Base-by-base conservation (phyloP, 306 rosid species). In the Ormosia emarginata region DNA sequence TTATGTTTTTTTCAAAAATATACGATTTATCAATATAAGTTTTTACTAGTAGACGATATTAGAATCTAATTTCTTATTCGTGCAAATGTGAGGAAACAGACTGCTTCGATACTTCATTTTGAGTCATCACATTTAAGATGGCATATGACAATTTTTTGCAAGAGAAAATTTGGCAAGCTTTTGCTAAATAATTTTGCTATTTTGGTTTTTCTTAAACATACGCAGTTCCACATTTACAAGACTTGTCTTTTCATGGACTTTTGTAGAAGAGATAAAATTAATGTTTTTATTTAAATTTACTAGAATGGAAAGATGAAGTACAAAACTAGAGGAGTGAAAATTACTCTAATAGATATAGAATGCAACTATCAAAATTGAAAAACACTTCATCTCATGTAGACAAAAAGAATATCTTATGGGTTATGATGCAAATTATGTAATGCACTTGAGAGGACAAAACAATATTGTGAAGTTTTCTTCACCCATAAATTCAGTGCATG, bases 381-480 rank as follows among this genome's bases (percentile, higher is more conserved):
- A 50, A n/a, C n/a, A n/a, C 67, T 75, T 64, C 36, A 47, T 75
- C 70, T 5, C 71, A 30, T 2, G 67, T 1, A 64, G 67, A 79
- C 82, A 67, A 43, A 43, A 67, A 44, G 68, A 68, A 79, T 68
- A 79, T 56, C 36, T 68, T 10, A 34, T 5, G 58, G 40, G 44
- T 67, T 53, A 67, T 5, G 14, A 49, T 40, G 47, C 67, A 30
- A 24, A 24, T 24, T 24, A 24, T 24, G 24, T 1, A 24, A 24
- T 30, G 40, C 59, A 56, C 69, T n/a, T 56, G 37, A 67, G 56
- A 56, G 61, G 75, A 52, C 57, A 67, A 37, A 64, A 37, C 66
- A 77, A 65, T 64, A 15, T 67, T 32, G 15, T 2, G 9, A 9
- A 65, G 0, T 67, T 78, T 66, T 65, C 62, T 76, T 49, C 33